A percentile compares a stretch with the other conserved stretches of the same genome.
These are phyloP conservation scores for Boletus reticuloceps DNA, from an alignment of 768 basidiomycete species.

Conservation along the genomic window DNA sequence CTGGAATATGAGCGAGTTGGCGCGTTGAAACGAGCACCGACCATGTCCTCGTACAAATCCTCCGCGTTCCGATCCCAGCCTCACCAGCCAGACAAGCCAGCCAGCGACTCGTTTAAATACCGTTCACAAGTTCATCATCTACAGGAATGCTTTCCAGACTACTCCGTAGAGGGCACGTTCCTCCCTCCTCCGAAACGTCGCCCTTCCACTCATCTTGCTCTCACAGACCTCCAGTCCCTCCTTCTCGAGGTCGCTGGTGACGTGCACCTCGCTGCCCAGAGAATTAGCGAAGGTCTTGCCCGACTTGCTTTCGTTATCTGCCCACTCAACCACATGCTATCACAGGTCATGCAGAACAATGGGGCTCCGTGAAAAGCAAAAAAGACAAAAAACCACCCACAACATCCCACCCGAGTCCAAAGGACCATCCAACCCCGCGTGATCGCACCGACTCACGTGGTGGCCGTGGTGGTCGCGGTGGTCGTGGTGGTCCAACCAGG, in stretches of 20 bases:
- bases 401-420: slow-evolving; percentile 41
- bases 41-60: slow-evolving; percentile 31
- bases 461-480: slow-evolving; percentile 58
- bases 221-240: slow-evolving; percentile 61
- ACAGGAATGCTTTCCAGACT: slow-evolving; percentile 68
- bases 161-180: slow-evolving; percentile 62
- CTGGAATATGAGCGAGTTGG: neutral
- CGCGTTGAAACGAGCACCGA: neutral
- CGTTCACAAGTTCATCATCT: slow-evolving; percentile 57
- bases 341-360: slow-evolving; percentile 71
- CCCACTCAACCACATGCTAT: slow-evolving; percentile 11
- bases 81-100: slow-evolving; percentile 2
- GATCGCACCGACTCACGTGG: slow-evolving; percentile 50
- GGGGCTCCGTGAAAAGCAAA: slow-evolving; percentile 83
- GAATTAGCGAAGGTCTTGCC: slow-evolving; percentile 67
- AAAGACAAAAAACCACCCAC: slow-evolving; percentile 74
- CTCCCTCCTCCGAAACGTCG: neutral
- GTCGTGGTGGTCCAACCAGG: slow-evolving; percentile 55
- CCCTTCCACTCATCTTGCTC: too few species aligned
- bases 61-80: slow-evolving; percentile 26
- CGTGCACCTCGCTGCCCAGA: slow-evolving; percentile 62
- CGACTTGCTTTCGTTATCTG: neutral
- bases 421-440: slow-evolving; percentile 37
- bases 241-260: slow-evolving; percentile 70
- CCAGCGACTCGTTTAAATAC: slow-evolving; percentile 39